Evolutionary conservation across 345 rosid genomes (phyloP).

Genomic region (Arabidopsis suecica): DNA sequence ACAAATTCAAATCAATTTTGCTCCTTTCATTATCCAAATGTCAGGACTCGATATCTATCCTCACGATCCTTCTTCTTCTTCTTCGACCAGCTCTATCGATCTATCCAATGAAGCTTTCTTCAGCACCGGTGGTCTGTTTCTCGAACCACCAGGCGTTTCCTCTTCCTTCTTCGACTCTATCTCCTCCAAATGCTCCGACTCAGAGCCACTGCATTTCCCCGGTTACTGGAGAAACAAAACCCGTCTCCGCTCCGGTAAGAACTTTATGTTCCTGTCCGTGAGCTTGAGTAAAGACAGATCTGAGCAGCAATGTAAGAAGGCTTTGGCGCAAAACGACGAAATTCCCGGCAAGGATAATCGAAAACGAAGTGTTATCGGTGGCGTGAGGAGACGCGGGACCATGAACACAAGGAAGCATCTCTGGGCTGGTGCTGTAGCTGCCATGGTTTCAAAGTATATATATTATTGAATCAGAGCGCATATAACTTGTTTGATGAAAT

Average conservation of each 20-base stretch:
- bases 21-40: constrained; percentile 42
- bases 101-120: constrained; percentile 42
- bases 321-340: constrained; percentile 44
- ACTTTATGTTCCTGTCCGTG: constrained; percentile 51
- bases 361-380: constrained; percentile 37
- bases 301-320: constrained; percentile 30
- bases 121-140: constrained; percentile 64
- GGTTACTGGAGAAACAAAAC: constrained; percentile 29
- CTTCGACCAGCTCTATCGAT: constrained; percentile 12
- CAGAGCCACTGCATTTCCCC: constrained; percentile 32
- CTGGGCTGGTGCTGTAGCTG: constrained; percentile 90
- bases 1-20: constrained; percentile 6
- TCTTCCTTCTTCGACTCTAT: constrained; percentile 54
- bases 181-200: constrained; percentile 42
- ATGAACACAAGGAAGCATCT: constrained; percentile 83
- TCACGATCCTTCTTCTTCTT: constrained; percentile 40
- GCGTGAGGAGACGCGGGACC: constrained; percentile 52
- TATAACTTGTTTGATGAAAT: constrained; percentile 27
- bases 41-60: constrained; percentile 41
- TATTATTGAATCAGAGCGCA: neutral
- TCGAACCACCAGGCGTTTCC: constrained; percentile 50
- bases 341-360: constrained; percentile 30
- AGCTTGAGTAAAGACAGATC: constrained; percentile 55
- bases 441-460: constrained; percentile 83
- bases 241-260: constrained; percentile 23